Base-by-base conservation (phyloP, 495 filamentous ascomycete species). In the Staphylotrichum tortipilum region DNA sequence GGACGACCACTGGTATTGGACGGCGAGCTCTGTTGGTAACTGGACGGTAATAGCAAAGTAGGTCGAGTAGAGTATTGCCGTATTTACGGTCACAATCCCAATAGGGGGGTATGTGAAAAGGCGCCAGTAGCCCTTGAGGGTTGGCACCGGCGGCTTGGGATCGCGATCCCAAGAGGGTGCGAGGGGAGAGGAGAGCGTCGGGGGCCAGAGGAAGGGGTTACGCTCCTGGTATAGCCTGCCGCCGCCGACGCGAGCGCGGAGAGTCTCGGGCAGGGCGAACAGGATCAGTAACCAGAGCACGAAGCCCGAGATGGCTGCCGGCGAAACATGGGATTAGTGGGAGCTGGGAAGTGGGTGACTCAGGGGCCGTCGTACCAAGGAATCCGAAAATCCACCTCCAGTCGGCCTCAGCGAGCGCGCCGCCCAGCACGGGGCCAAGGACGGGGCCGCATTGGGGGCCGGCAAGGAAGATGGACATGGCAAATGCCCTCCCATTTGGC, bases 1-100 rank as follows among this genome's bases (percentile, higher is more conserved):
- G 7, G 52, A n/a, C 14, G 44, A 43, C 52, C 52, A 54, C 9
- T 44, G 33, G 24, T 54, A 54, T 8, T 39, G 44, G 4, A 11
- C 38, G 2, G 37, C 15, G 18, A 54, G 18, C 10, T 48, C 44
- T 3, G 17, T 49, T 1, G 52, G 45, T 9, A 54, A 26, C 4
- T 49, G 22, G 1, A 54, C 45, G 14, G 39, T 39, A n/a, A 49
- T 54, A 7, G 52, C 52, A 38, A 54, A 54, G 45, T 54, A 54
- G 4, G 52, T 54, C 1, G 52, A 49, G 45, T 54, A 54, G 3
- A 54, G 45, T 24, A 54, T 21, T 4, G 52, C 52, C 2, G 52
- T 54, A 31, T 54, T 54, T n/a, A 54, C 2, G 8, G 38, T 44
- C 9, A 49, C 45, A 17, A 54, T 54, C 2, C 52, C 52, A 21